Base-by-base conservation (phyloP, 169 alveolate genomes). In the Eimeria falciformis region DNA sequence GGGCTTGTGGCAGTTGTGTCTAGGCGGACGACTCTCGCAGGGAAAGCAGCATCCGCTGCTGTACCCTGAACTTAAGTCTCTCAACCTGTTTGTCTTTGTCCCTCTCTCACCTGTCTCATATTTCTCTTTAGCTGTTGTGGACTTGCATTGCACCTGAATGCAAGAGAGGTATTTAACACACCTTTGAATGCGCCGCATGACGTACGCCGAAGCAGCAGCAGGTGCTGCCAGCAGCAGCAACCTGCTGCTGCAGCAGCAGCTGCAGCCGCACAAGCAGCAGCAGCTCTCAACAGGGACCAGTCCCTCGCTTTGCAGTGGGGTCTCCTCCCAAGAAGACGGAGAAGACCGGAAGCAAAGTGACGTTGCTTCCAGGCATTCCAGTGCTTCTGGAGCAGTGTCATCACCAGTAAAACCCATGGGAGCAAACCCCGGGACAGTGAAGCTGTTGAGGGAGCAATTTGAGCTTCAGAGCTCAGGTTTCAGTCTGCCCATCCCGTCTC, bases 131-230 rank as follows among this genome's bases (percentile, higher is more conserved):
- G 40, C 40, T 33, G 40, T 33, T 33, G 40, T 33, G 40, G 40
- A 0, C 40, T 2, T 33, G 40, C 40, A 33, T 1, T 2, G 40
- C 40, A 33, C 40, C 40, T 33, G 40, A 33, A 33, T 33, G 40
- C 40, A 33, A 33, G 40, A 33, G 40, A 33, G 40, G 40, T 33
- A 33, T 2, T 2, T 2, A 33, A 33, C 0, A 33, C 40, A 33
- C 40, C 40, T 33, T 33, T 33, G 47, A 56, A 75, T 75, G 85
- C 33, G 45, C 18, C 85, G 85, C 45, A 75, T 75, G 85, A 75
- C 85, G 5, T 75, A 75, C 68, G 85, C 85, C 7, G 85, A 75
- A 27, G 85, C 85, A 5, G 85, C 85, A 4, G 85, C 85, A 5
- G 85, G 68, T 7, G 9, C 21, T 25, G 21, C 21, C 56, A 14